Evolutionary conservation across 208 protist species (phyloP), one percentile per base, ranked within the genome.

Genomic region (Angomonas desouzai): DNA sequence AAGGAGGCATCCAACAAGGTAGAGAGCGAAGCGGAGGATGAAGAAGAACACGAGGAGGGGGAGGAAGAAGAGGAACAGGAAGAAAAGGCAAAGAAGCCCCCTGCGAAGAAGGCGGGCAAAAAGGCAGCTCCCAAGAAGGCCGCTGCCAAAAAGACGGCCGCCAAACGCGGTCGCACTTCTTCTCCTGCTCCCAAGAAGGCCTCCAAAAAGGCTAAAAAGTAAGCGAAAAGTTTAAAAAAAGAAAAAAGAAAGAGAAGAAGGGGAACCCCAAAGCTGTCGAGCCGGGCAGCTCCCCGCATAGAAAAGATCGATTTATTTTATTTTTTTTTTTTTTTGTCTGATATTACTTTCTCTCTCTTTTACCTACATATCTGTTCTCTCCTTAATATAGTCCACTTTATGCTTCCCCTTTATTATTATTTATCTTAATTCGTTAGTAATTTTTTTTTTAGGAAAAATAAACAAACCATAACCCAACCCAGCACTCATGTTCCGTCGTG

Each of bases 401-500:
- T n/a, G 49, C 38, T 33, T 4, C 18, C 49, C 10, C 22, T 23
- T 11, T 25, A 36, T 61, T 45, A 30, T 23, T 61, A n/a, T n/a
- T n/a, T n/a, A n/a, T n/a, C n/a, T n/a, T n/a, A n/a, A n/a, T n/a
- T n/a, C n/a, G n/a, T n/a, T n/a, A n/a, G n/a, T n/a, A n/a, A n/a
- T n/a, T n/a, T n/a, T n/a, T n/a, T n/a, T n/a, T n/a, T n/a, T n/a
- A n/a, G n/a, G n/a, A n/a, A n/a, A n/a, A n/a, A n/a, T n/a, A n/a
- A n/a, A n/a, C n/a, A n/a, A n/a, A n/a, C n/a, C n/a, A n/a, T n/a
- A n/a, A n/a, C n/a, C n/a, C n/a, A n/a, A n/a, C n/a, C n/a, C n/a
- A n/a, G n/a, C n/a, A n/a, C n/a, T 43, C 43, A 90, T 87, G 79
- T 74, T 84, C 57, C 76, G 86, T 59, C 79, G 83, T 55, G 67